Percentiles rank a stretch among this genome's conserved stretches.
phyloP scores from a whole-genome alignment of 2,329 filamentous ascomycete species.

The Aspergillus jensenii region DNA sequence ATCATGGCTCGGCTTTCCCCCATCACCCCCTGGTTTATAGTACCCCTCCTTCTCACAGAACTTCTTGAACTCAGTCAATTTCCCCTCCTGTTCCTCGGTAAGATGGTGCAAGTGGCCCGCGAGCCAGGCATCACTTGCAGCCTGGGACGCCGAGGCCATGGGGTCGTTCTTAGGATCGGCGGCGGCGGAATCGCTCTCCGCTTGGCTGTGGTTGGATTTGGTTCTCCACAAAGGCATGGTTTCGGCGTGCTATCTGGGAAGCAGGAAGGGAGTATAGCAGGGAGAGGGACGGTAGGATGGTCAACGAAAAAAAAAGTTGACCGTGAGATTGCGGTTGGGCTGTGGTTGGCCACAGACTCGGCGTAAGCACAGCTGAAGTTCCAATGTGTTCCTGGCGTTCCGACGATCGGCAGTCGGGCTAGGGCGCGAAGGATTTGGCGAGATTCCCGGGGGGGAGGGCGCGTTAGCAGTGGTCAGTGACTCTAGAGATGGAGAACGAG shows the following conservation, averaged over 20 bases:
- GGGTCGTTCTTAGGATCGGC: slow-evolving; percentile 36
- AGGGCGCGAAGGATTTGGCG: neutral
- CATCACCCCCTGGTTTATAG: slow-evolving; percentile 40
- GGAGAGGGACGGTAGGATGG: neutral
- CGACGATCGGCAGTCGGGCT: neutral
- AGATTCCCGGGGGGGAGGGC: neutral
- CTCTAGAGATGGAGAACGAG: neutral
- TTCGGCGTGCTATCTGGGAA: neutral
- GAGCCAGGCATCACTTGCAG: slow-evolving; percentile 37
- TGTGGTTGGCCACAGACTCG: slow-evolving; percentile 1
- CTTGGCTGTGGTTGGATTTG: slow-evolving; percentile 30
- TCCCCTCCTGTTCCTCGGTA: slow-evolving; percentile 64
- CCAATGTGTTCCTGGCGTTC: neutral
- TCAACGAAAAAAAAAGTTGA: neutral
- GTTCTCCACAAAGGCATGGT: slow-evolving; percentile 31
- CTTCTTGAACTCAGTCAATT: slow-evolving; percentile 70
- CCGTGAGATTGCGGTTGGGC: neutral
- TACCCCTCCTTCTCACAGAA: slow-evolving; percentile 64
- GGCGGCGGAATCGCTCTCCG: slow-evolving; percentile 24
- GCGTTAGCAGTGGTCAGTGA: neutral
- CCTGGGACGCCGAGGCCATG: slow-evolving; percentile 35
- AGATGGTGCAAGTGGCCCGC: slow-evolving; percentile 78
- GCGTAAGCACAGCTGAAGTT: slow-evolving; percentile 7
- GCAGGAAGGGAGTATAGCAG: neutral
- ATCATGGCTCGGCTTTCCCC: slow-evolving; percentile 43